phyloP scores from a whole-genome alignment of 1,284 basidiomycete genomes.

The Schizophyllum amplum region DNA sequence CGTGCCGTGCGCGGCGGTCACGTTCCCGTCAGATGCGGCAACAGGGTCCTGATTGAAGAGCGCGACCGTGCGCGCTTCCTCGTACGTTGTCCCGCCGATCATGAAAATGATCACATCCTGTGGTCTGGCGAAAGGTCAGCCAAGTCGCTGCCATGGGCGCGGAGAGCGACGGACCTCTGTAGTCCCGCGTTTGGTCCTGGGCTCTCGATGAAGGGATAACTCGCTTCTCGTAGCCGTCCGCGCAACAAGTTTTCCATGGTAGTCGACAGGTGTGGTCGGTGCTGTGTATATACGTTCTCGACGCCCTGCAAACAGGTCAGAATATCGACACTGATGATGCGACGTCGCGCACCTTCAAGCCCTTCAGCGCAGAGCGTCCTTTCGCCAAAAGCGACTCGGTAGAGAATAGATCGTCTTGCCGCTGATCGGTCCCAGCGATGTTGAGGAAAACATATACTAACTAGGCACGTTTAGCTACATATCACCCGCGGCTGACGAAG shows the following conservation, averaged over 20 bases:
- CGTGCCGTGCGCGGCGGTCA: conserved; percentile 38
- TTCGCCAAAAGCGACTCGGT: conserved; percentile 94
- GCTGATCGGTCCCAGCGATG: conserved; percentile 90
- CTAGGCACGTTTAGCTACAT: conserved; percentile 28
- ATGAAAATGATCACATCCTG: conserved; percentile 95
- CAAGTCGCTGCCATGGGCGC: neutral
- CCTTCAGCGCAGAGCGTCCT: conserved; percentile 92
- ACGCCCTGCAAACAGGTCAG: conserved; percentile 59
- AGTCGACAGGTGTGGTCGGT: conserved; percentile 88
- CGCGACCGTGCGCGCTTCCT: conserved; percentile 80
- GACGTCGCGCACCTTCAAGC: conserved; percentile 68
- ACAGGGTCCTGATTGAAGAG: conserved; percentile 76
- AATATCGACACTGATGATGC: conserved; percentile 3
- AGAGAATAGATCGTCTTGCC: conserved; percentile 96
- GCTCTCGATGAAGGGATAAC: conserved; percentile 84
- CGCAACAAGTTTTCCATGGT: conserved; percentile 89
- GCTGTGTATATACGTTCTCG: conserved; percentile 99
- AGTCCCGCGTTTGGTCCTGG: conserved; percentile 57
- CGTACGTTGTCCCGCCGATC: conserved; percentile 91
- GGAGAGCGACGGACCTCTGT: conserved; percentile 43
- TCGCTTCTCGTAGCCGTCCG: conserved; percentile 80
- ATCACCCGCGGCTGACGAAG: neutral
- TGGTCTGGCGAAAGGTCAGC: conserved; percentile 50
- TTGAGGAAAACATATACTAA: conserved; percentile 93
- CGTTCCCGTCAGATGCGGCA: conserved; percentile 37